Evolutionary conservation across 2,329 filamentous ascomycete genomes (phyloP).

Genomic region (Escovopsis weberi): DNA sequence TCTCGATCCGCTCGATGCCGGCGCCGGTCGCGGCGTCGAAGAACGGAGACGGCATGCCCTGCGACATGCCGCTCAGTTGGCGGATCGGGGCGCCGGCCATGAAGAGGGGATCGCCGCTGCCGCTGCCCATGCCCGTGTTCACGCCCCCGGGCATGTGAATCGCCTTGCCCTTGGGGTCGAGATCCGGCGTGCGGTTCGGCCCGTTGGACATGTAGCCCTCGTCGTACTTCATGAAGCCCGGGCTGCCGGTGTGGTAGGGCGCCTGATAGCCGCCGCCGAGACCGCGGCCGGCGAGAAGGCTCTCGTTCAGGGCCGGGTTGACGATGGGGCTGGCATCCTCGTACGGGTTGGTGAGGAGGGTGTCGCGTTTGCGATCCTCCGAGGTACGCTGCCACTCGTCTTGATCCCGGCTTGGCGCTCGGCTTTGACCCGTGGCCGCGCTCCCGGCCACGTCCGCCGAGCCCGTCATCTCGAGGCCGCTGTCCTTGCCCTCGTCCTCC

Average conservation of each 20-base stretch:
- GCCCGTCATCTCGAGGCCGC: conserved; percentile 31
- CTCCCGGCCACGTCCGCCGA: conserved; percentile 40
- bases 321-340: conserved; percentile 49
- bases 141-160: conserved; percentile 36
- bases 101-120: conserved; percentile 47
- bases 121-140: conserved; percentile 36
- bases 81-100: conserved; percentile 41
- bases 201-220: conserved; percentile 84
- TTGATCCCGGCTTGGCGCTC: conserved; percentile 40
- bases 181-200: conserved; percentile 39
- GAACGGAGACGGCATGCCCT: conserved; percentile 77
- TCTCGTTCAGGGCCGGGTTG: conserved; percentile 36
- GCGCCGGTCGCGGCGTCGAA: conserved; percentile 82
- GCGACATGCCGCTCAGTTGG: conserved; percentile 76
- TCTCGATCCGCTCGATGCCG: conserved; percentile 83
- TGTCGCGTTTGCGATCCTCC: conserved; percentile 50
- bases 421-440: conserved; percentile 34
- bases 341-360: conserved; percentile 52
- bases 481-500: conserved; percentile 15
- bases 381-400: conserved; percentile 52
- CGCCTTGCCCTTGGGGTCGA: conserved; percentile 41
- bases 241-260: conserved; percentile 39
- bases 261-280: conserved; percentile 26
- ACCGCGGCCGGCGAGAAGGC: conserved; percentile 28
- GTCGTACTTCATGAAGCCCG: conserved; percentile 49